Base-by-base conservation (phyloP, 73 alveolate genomes). In the Paramecium octaurelia region DNA sequence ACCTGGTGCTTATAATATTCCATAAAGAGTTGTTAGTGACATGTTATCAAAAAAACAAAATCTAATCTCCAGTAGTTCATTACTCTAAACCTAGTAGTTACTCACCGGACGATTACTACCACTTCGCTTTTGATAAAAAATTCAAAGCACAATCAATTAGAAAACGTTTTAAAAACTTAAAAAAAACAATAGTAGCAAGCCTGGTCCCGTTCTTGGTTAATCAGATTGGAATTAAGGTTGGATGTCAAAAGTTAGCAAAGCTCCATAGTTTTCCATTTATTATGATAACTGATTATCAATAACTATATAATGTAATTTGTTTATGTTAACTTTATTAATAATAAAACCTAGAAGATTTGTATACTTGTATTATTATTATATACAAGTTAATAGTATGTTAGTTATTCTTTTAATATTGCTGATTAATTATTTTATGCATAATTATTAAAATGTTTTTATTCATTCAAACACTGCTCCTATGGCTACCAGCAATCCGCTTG, bases 51-150 rank as follows among this genome's bases (percentile, higher is more conserved):
- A 38, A 16, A 73, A 73, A 73, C 68, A 12, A 73, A 73, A 38
- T 73, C 87, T 36, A 40, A 73, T 73, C 87, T n/a, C 87, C 87
- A 16, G 50, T 64, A 31, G 84, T 64, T 64, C 84, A 64, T 64
- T 64, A 64, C 31, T 68, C 87, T 29, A 68, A 42, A 8, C 68
- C 87, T 5, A 20, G 14, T 73, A 73, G 36, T 73, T 73, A 73
- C 35, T 73, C 87, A 36, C 43, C 87, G 16, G 27, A 73, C 8
- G 18, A 73, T 73, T 68, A n/a, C 87, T 73, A 4, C 87, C 35
- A 71, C 35, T 71, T 71, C 35, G 34, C 86, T 4, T 73, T 35
- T 73, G 87, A 73, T 73, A 73, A 73, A 73, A 64, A 64, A 18
- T 64, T 27, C 48, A 64, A 64, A 64, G 84, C 9, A 12, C 21